Base-by-base conservation (phyloP, 805 yeast species). In the Starmerella scarabaei region DNA sequence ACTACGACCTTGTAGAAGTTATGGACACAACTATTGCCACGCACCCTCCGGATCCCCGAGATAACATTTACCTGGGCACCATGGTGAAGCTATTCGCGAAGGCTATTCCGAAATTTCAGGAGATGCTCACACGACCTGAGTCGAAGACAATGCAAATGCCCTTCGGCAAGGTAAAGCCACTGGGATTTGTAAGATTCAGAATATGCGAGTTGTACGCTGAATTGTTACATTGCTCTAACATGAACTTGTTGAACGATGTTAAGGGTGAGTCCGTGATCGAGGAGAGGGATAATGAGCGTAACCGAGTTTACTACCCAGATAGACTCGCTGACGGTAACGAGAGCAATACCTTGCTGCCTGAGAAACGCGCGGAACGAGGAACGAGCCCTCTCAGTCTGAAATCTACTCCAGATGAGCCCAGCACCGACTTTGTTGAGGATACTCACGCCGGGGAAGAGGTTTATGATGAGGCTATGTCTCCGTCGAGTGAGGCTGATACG, bases 131-230 rank as follows among this genome's bases (percentile, higher is more conserved):
- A 50, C 43, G 59, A 23, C 47, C 52, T n/a, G 57, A 53, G 30
- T 47, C 47, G 16, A 53, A 54, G 26, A 44, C 59, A 18, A 55
- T 74, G 63, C 64, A 64, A 38, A 80, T 83, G 26, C 80, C 85
- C 29, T 68, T 80, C 49, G 82, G 84, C 16, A 60, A 61, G 21
- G 69, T 72, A 50, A 77, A 75, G 52, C 85, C 91, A 1, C 63
- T 91, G 18, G 98, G 98, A 0, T 83, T 88, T 58, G 93, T 86
- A 52, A 69, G 86, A 48, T 86, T 91, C 62, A 82, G 85, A 55
- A 72, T 91, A 19, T 77, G 94, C 45, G 99, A 91, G 61, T 65
- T 91, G 38, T 74, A 91, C 36, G 98, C 98, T 0, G 99, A 91
- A 55, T 67, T 91, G 30, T 67, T 91, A 41, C 98, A 91, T 60